Percentiles rank a stretch among this genome's conserved stretches.
phyloP scores from a whole-genome alignment of 192 early-diverging fungal species.

The Borealophlyctis nickersoniae region DNA sequence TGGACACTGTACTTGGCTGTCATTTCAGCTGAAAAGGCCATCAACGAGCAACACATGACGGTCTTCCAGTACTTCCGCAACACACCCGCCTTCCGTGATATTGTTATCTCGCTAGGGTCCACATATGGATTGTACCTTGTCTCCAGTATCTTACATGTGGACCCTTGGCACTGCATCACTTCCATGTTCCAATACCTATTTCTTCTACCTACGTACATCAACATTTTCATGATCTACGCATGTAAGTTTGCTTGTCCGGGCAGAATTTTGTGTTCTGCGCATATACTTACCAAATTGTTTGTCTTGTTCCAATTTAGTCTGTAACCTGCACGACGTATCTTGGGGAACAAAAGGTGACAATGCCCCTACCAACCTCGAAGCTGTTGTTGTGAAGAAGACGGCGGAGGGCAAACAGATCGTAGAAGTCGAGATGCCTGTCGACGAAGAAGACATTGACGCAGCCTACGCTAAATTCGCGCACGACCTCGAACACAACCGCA shows the following conservation, averaged over 20 bases:
- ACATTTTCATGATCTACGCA: conserved; percentile 50
- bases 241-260: too few relatives aligned
- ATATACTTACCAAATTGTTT: background rate
- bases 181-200: conserved; percentile 50
- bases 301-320: conserved; percentile 25
- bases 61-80: conserved; percentile 37
- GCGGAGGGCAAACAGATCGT: conserved; percentile 62
- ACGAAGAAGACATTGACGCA: conserved; percentile 68
- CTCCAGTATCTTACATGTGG: conserved; percentile 36
- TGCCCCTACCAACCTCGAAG: conserved; percentile 58
- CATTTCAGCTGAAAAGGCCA: conserved; percentile 11
- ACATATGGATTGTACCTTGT: conserved; percentile 49
- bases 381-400: conserved; percentile 65
- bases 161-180: conserved; percentile 48
- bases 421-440: conserved; percentile 67
- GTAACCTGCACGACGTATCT: conserved; percentile 57
- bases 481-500: conserved; percentile 49
- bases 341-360: conserved; percentile 59
- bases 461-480: conserved; percentile 65
- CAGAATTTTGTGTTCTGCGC: conserved; percentile 2
- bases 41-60: background rate
- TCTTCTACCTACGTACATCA: conserved; percentile 42
- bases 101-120: conserved; percentile 35
- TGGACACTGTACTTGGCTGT: conserved; percentile 41
- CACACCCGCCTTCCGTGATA: conserved; percentile 36